Base-by-base conservation (phyloP, 129 eudicot species). In the Gnaphalium uliginosum region DNA sequence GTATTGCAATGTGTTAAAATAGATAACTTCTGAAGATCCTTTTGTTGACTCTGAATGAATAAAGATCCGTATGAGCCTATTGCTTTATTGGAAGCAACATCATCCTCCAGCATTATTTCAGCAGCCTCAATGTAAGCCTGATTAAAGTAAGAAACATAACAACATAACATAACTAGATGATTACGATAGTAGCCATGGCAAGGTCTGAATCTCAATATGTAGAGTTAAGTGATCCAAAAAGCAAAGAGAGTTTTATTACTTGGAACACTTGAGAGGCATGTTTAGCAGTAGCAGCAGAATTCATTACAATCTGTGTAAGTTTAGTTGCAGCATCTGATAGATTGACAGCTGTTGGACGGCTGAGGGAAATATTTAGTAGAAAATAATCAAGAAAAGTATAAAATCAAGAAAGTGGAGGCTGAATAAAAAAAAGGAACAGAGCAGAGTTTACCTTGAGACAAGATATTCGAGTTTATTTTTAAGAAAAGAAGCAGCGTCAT, bases 301-400 rank as follows among this genome's bases (percentile, higher is more conserved):
- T 86, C 5, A 5, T 56, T 69, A 86, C 54, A 30, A 89, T 62
- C 53, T 85, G 85, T 54, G 83, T 75, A 79, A 94, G 99, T 79
- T 94, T 94, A 70, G 87, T 81, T 37, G 87, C 93, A 69, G 99
- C 99, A 82, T 94, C 99, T 18, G 92, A 84, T 68, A 94, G 99
- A 83, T 94, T 94, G 25, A 94, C 99, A 4, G 99, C 99, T 56
- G 99, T 94, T 50, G 99, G 99, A 68, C 99, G 99, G 80, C 99
- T 94, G 82, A 41, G 14, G 15, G 23, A 19, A 18, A 30, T 27
- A 48, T 75, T 57, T 21, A 26, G 57, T 26, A 30, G 26, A 22
- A 57, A 33, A 23, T 22, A 22, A 53, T 81, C 64, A 79, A 53
- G 17, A 19, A 43, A 6, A 8, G 58, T 53, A 23, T 9, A 41